Evolutionary conservation across 2,329 filamentous ascomycete genomes (phyloP), one percentile per base, ranked within the genome.

Genomic region (Colletotrichum sp.): DNA sequence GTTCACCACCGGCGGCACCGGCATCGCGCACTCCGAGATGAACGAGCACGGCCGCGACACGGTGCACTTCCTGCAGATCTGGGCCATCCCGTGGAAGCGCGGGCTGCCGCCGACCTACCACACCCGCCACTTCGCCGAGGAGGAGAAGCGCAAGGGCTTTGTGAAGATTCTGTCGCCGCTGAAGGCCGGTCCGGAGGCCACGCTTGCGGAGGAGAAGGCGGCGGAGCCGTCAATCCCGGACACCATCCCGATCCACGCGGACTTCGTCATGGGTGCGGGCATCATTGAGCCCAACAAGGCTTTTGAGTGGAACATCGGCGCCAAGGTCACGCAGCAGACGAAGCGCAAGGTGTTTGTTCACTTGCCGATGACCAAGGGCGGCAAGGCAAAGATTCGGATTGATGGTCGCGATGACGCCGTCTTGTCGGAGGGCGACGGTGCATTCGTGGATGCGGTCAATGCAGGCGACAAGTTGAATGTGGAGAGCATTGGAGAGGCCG

Each of bases 41-140:
- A 97, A 96, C 84, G 93, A 97, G 85, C 92, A 95, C 83, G 83
- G 87, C 69, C 86, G 89, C 16, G 91, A 95, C 60, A 92, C 94
- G 28, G 94, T 95, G 15, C 95, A 98, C 82, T 98, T 98, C 82
- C 86, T 98, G 39, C 95, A 98, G 85, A 98, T 98, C 80, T 98
- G 95, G 95, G 95, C 93, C 2, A 87, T 95, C 66, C 95, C 95
- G 0, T 96, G 95, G 90, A 92, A 92, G 83, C 86, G 89, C 26
- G 93, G 94, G 1, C 88, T 98, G 64, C 89, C 89, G 63, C 95
- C 95, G 3, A 89, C 90, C 52, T 98, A 98, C 82, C 94, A 95
- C 84, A 97, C 94, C 6, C 89, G 88, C 76, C 90, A 91, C 77
- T 98, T 95, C 80, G 85, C 88, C 66, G 95, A 98, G 64, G 94